Conservation (phyloP, 2,329 filamentous ascomycete genomes). For the Aspergillus novoparasiticus region DNA sequence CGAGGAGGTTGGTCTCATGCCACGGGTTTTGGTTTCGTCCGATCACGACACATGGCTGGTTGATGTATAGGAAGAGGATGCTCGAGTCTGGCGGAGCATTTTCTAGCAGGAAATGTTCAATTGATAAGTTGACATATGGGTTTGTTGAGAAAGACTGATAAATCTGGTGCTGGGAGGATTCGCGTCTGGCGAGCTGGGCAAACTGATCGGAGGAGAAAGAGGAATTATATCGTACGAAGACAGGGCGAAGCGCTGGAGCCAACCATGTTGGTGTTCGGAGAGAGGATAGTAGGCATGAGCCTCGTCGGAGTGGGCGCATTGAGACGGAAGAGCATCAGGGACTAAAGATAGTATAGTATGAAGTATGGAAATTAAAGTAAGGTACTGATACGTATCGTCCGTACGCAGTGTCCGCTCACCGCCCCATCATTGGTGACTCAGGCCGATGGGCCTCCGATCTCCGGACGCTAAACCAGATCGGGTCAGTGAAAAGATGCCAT, state of each 20-base stretch:
- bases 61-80: conserved; percentile 84
- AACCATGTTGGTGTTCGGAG: conserved; percentile 15
- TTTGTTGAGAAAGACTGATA: conserved; percentile 71
- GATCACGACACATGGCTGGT: conserved; percentile 83
- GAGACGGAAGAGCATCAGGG: conserved; percentile 8
- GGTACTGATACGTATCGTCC: not conserved
- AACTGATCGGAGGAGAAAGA: conserved; percentile 34
- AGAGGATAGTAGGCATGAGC: conserved; percentile 20
- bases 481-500: conserved; percentile 7
- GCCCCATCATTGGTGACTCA: not conserved
- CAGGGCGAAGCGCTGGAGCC: not conserved
- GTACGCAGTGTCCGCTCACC: not conserved
- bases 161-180: conserved; percentile 58
- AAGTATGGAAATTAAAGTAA: too few relatives aligned
- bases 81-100: conserved; percentile 71
- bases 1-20: conserved; percentile 79
- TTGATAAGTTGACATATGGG: conserved; percentile 87
- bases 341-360: too few relatives aligned
- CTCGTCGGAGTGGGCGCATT: conserved; percentile 30
- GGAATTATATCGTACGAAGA: conserved; percentile 30
- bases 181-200: conserved; percentile 36
- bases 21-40: conserved; percentile 98
- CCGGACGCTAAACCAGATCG: conserved; percentile 20
- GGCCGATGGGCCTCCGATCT: conserved; percentile 17
- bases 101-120: conserved; percentile 87